phyloP scores from a whole-genome alignment of 495 filamentous ascomycete genomes.

The Aspergillus diversus region DNA sequence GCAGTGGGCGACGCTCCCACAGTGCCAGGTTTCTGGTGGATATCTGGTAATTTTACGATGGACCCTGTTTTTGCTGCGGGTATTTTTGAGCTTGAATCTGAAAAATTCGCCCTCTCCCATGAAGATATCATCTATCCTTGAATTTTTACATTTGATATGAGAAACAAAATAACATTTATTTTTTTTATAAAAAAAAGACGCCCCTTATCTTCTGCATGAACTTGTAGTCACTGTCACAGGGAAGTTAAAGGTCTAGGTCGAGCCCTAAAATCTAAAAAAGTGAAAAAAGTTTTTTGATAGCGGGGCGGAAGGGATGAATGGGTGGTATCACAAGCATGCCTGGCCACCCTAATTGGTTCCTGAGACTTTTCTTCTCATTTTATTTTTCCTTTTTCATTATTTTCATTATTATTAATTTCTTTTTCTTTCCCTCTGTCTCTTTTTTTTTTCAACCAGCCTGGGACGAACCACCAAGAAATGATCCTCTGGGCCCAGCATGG shows the following conservation, averaged over 20 bases:
- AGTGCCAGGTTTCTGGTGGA: not conserved
- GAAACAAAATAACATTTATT: not conserved
- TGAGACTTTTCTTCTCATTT: not conserved
- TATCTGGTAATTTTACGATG: conserved; percentile 7
- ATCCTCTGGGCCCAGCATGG: conserved; percentile 28
- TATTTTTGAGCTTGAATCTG: not conserved
- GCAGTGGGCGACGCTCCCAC: not conserved
- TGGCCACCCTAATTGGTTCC: not conserved
- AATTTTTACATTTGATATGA: too few species aligned
- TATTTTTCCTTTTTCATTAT: not conserved
- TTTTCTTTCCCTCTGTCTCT: not conserved
- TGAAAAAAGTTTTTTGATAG: not conserved
- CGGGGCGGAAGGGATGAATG: conserved; percentile 19
- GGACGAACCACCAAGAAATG: conserved; percentile 19
- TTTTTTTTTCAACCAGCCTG: conserved; percentile 3
- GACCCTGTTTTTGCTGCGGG: conserved; percentile 1
- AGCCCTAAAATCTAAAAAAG: not conserved
- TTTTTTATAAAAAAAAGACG: not conserved
- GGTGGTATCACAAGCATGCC: conserved; percentile 11
- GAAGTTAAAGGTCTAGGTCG: not conserved
- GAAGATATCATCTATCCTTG: too few species aligned
- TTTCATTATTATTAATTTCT: not conserved
- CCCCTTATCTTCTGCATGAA: not conserved
- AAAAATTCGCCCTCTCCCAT: too few species aligned
- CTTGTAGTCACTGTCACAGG: not conserved